Percentiles rank a stretch among this genome's conserved stretches.
These are phyloP conservation scores for Aspergillus sp. DNA, from an alignment of 2,329 filamentous ascomycete genomes.

Conservation along the genomic window DNA sequence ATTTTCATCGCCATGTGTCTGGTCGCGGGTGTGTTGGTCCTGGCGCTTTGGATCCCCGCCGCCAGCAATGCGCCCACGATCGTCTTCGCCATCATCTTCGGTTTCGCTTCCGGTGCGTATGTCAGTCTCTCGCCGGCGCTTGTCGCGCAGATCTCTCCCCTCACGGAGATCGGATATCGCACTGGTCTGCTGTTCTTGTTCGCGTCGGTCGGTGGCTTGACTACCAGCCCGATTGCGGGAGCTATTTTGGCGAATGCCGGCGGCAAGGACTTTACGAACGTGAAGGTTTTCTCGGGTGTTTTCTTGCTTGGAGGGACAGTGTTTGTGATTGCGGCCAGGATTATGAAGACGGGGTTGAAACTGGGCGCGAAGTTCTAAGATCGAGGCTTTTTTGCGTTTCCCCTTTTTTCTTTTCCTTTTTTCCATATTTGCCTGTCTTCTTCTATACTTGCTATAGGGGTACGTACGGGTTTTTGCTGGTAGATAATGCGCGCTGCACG, in stretches of 20 bases:
- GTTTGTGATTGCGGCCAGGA: conserved; percentile 1
- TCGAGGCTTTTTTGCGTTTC: background rate
- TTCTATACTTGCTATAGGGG: background rate
- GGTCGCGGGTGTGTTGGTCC: conserved; percentile 13
- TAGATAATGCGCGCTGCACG: background rate
- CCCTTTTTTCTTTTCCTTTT: background rate
- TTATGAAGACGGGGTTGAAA: background rate
- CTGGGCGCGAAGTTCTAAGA: background rate
- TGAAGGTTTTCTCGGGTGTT: conserved; percentile 66
- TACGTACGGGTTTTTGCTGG: background rate
- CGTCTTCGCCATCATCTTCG: conserved; percentile 63
- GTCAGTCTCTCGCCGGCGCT: conserved; percentile 60
- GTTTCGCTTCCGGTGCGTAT: conserved; percentile 64
- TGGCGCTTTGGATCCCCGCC: conserved; percentile 27
- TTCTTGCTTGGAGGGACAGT: conserved; percentile 42
- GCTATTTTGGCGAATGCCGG: conserved; percentile 53
- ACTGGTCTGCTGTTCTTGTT: conserved; percentile 62
- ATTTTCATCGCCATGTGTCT: conserved; percentile 10
- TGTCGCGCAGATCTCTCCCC: conserved; percentile 63
- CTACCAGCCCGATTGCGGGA: conserved; percentile 66
- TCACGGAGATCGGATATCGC: conserved; percentile 65
- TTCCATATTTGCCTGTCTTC: no score
- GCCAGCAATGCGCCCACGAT: conserved; percentile 56
- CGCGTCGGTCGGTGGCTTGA: conserved; percentile 62
- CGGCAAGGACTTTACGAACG: conserved; percentile 53